Percentiles rank a stretch among this genome's conserved stretches.
Conservation (phyloP, 1,284 basidiomycete genomes). For the Moesziomyces parantarcticus region DNA sequence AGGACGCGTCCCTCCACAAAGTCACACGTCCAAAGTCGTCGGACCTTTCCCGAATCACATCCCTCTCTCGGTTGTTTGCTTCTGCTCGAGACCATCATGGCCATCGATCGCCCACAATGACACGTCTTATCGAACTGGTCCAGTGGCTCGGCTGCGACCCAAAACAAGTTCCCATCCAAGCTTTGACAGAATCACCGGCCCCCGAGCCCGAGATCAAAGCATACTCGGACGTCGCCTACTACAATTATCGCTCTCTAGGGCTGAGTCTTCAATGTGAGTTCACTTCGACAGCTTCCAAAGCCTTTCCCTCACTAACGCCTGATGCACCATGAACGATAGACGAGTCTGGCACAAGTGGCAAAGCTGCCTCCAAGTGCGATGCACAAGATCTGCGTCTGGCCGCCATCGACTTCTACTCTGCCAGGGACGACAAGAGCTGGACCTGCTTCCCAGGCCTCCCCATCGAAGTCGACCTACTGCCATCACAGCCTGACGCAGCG, state of each 20-base stretch:
- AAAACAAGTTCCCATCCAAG: constrained; percentile 4
- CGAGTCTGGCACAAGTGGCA: constrained; percentile 5
- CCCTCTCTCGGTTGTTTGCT: not conserved
- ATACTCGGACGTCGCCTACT: constrained; percentile 35
- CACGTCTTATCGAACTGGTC: not conserved
- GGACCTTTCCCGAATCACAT: not conserved
- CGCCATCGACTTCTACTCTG: constrained; percentile 39
- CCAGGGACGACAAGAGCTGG: constrained; percentile 24
- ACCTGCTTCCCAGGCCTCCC: constrained; percentile 23
- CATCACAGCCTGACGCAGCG: not conserved
- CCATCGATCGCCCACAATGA: not conserved
- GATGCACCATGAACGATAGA: not conserved
- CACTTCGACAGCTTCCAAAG: not conserved
- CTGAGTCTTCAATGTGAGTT: constrained; percentile 44
- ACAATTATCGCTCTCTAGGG: constrained; percentile 25
- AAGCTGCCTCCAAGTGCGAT: constrained; percentile 10
- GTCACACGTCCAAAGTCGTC: not conserved
- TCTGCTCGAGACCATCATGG: not conserved
- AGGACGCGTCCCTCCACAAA: constrained; percentile 16
- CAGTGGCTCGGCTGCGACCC: constrained; percentile 9
- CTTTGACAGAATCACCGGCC: not conserved
- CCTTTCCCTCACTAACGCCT: not conserved
- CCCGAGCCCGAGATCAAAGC: constrained; percentile 18
- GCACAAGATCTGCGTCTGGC: constrained; percentile 10
- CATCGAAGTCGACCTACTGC: constrained; percentile 2